Conservation (phyloP, 352 stramenopile species). For the Blastocystis sp. region DNA sequence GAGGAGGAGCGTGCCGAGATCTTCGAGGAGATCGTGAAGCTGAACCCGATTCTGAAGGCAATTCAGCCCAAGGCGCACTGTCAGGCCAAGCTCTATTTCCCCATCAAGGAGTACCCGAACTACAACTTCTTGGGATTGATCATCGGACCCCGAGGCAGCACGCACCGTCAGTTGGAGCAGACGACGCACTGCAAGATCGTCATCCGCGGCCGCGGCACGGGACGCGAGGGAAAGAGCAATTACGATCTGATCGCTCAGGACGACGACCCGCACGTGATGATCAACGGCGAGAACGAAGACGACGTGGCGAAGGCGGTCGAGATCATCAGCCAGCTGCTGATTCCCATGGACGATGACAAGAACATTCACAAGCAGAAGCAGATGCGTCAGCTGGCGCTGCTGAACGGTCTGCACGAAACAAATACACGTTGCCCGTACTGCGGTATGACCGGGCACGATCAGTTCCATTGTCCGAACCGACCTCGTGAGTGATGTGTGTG, state of each 20-base stretch:
- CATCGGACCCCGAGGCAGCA: slow-evolving; percentile 96
- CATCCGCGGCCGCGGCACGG: slow-evolving; percentile 90
- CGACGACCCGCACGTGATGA: slow-evolving; percentile 93
- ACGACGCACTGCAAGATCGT: slow-evolving; percentile 98
- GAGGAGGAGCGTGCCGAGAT: slow-evolving; percentile 87
- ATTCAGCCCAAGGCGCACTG: slow-evolving; percentile 82
- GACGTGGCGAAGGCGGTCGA: slow-evolving; percentile 84
- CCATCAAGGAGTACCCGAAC: slow-evolving; percentile 92
- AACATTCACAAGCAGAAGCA: slow-evolving; percentile 96
- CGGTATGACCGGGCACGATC: slow-evolving; percentile 94
- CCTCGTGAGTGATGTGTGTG: slow-evolving; percentile 79
- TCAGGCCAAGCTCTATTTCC: slow-evolving; percentile 95
- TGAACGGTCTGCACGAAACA: slow-evolving; percentile 97
- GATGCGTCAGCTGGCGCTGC: slow-evolving; percentile 93
- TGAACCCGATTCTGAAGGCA: slow-evolving; percentile 82
- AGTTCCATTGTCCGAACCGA: slow-evolving; percentile 93
- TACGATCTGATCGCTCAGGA: slow-evolving; percentile 85
- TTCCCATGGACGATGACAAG: slow-evolving; percentile 86
- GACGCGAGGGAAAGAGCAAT: slow-evolving; percentile 84
- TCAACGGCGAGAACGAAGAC: slow-evolving; percentile 87
- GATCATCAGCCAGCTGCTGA: slow-evolving; percentile 86
- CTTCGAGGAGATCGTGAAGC: slow-evolving; percentile 92
- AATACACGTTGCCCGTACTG: slow-evolving; percentile 96
- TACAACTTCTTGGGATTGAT: slow-evolving; percentile 99
- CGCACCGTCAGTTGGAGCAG: slow-evolving; percentile 97